Conservation (phyloP, 352 stramenopile species). For the Pythium grandisporangium region DNA sequence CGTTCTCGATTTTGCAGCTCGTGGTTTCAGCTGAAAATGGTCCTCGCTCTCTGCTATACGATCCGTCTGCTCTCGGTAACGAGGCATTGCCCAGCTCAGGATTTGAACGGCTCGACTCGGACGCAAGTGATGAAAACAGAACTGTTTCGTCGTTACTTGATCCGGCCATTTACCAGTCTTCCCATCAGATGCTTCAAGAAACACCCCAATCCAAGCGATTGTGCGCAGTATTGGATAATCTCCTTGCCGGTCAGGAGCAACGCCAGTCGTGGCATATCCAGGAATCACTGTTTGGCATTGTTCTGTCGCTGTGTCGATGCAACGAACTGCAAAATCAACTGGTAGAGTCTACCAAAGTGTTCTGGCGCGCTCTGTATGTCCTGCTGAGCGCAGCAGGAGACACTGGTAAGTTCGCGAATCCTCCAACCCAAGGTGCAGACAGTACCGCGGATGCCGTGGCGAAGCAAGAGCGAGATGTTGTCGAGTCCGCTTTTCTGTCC, state of each 20-base stretch:
- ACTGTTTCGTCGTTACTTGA: slow-evolving; percentile 3
- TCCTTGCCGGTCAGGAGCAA: slow-evolving; percentile 61
- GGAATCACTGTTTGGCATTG: slow-evolving; percentile 68
- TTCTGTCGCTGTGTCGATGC: slow-evolving; percentile 51
- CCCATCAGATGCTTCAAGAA: slow-evolving; percentile 3
- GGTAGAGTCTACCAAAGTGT: slow-evolving; percentile 48
- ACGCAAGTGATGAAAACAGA: slow-evolving; percentile 5
- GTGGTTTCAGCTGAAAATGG: slow-evolving; percentile 8
- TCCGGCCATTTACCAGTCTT: slow-evolving; percentile 1
- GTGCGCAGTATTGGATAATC: slow-evolving; percentile 47
- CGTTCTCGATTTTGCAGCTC: slow-evolving; percentile 9
- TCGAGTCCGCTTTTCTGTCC: slow-evolving; percentile 62
- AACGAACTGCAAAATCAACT: slow-evolving; percentile 52
- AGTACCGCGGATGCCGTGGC: slow-evolving; percentile 29
- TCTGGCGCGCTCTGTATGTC: slow-evolving; percentile 74
- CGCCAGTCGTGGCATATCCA: slow-evolving; percentile 77
- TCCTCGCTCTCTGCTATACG: slow-evolving; percentile 5
- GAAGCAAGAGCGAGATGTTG: slow-evolving; percentile 62
- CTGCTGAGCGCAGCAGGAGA: slow-evolving; percentile 63
- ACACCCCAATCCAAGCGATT: slow-evolving; percentile 18
- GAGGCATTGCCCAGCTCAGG: background rate
- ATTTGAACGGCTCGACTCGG: slow-evolving; percentile 7
- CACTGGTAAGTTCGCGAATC: too few relatives aligned
- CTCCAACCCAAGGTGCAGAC: too few relatives aligned
- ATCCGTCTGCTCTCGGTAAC: background rate